A percentile compares a stretch with the other conserved stretches of the same genome.
These are phyloP conservation scores for Pseudogymnoascus sp. DNA, from an alignment of 2,329 filamentous ascomycete species.

Conservation along the genomic window DNA sequence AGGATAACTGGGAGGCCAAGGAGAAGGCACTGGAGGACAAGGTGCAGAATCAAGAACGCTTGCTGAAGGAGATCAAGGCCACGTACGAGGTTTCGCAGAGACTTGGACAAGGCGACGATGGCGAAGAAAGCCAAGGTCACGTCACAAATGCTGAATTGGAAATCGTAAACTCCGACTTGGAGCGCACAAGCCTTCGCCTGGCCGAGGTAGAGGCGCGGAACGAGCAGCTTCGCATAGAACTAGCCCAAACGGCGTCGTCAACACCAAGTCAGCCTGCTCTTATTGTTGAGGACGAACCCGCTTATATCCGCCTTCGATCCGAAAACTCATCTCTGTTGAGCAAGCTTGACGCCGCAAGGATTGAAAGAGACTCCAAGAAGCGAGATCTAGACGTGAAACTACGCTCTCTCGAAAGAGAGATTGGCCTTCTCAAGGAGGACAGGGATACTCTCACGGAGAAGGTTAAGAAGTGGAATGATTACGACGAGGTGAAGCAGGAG, in stretches of 20 bases:
- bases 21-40: slow-evolving; percentile 89
- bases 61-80: slow-evolving; percentile 91
- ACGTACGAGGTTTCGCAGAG: slow-evolving; percentile 95
- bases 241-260: slow-evolving; percentile 79
- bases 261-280: slow-evolving; percentile 50
- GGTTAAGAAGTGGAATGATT: slow-evolving; percentile 84
- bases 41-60: slow-evolving; percentile 82
- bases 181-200: slow-evolving; percentile 76
- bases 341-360: slow-evolving; percentile 73
- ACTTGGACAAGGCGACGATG: slow-evolving; percentile 62
- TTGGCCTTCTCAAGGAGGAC: slow-evolving; percentile 66
- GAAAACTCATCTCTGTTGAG: slow-evolving; percentile 89
- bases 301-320: slow-evolving; percentile 77
- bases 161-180: slow-evolving; percentile 83
- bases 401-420: slow-evolving; percentile 71
- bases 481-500: slow-evolving; percentile 93
- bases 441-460: slow-evolving; percentile 71
- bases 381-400: slow-evolving; percentile 67
- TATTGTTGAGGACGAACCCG: slow-evolving; percentile 78
- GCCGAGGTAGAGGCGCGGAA: slow-evolving; percentile 91
- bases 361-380: slow-evolving; percentile 76
- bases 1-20: slow-evolving; percentile 92
- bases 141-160: slow-evolving; percentile 86
- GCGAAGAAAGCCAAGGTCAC: slow-evolving; percentile 50
- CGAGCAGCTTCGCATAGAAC: slow-evolving; percentile 81